Evolutionary conservation across 2,329 filamentous ascomycete species (phyloP).

Genomic region (Ceratocystis eucalypticola): DNA sequence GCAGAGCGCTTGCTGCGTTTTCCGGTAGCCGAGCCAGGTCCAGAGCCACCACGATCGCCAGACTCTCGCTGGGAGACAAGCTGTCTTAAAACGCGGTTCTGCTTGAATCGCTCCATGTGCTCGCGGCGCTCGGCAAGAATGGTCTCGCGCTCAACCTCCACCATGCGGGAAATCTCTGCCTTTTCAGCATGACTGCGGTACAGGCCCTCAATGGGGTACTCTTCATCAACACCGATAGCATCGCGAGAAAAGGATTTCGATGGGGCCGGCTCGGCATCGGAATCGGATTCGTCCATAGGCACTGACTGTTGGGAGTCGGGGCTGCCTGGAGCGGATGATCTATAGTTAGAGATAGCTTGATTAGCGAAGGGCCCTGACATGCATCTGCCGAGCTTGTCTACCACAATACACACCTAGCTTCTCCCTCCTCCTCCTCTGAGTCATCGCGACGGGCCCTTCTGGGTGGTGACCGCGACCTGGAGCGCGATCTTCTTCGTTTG

Average conservation of each 20-base stretch:
- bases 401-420: slow-evolving; percentile 37
- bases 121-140: slow-evolving; percentile 77
- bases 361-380: background rate
- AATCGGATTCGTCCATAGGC: slow-evolving; percentile 81
- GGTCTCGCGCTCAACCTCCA: slow-evolving; percentile 82
- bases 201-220: slow-evolving; percentile 80
- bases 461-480: slow-evolving; percentile 28
- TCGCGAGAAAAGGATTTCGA: slow-evolving; percentile 32
- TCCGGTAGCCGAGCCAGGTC: slow-evolving; percentile 30
- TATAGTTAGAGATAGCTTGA: slow-evolving; percentile 26
- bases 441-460: slow-evolving; percentile 28
- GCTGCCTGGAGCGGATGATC: slow-evolving; percentile 55
- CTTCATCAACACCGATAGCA: slow-evolving; percentile 38
- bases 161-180: slow-evolving; percentile 66
- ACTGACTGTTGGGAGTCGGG: slow-evolving; percentile 66
- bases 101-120: slow-evolving; percentile 66
- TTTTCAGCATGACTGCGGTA: slow-evolving; percentile 64
- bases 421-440: slow-evolving; percentile 55
- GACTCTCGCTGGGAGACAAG: slow-evolving; percentile 56
- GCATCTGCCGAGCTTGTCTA: background rate
- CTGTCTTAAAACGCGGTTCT: slow-evolving; percentile 68
- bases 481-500: slow-evolving; percentile 11
- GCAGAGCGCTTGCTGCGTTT: slow-evolving; percentile 66
- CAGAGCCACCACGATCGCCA: slow-evolving; percentile 38
- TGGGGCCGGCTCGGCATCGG: slow-evolving; percentile 39